Evolutionary conservation across 306 rosid species (phyloP).

Genomic region (Vigna radiata): DNA sequence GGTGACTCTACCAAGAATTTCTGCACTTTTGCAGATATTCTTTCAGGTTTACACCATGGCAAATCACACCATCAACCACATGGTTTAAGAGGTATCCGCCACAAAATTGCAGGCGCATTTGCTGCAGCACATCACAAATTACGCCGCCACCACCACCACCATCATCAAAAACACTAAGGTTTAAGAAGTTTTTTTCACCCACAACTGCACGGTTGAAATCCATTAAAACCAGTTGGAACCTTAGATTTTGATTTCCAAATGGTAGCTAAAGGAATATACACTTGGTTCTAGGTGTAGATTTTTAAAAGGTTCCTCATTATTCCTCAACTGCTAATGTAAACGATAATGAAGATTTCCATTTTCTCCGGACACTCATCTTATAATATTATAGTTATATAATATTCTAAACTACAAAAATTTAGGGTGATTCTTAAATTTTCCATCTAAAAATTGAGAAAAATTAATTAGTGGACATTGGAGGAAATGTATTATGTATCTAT

Average conservation of each 20-base stretch:
- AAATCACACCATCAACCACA: background rate
- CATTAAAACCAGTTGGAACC: background rate
- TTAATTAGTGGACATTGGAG: background rate
- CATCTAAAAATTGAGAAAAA: background rate
- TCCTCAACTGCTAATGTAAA: background rate
- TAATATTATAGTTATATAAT: too few species aligned
- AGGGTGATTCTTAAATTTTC: background rate
- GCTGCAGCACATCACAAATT: background rate
- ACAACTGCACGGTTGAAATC: background rate
- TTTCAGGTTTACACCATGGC: background rate
- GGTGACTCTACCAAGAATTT: slow-evolving; percentile 62
- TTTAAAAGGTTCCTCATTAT: background rate
- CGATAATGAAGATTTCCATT: background rate
- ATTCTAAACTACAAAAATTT: background rate
- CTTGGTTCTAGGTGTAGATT: background rate
- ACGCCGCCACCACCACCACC: background rate
- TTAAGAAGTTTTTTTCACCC: background rate
- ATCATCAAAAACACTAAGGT: background rate
- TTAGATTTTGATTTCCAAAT: background rate
- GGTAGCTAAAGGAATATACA: background rate
- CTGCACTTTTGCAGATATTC: slow-evolving; percentile 41
- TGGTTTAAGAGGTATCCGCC: background rate
- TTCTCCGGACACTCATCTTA: background rate
- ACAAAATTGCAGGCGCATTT: slow-evolving; percentile 1
- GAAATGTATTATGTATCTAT: background rate